Conservation (phyloP, 305 asterid species). For the Fraxinus floribunda region DNA sequence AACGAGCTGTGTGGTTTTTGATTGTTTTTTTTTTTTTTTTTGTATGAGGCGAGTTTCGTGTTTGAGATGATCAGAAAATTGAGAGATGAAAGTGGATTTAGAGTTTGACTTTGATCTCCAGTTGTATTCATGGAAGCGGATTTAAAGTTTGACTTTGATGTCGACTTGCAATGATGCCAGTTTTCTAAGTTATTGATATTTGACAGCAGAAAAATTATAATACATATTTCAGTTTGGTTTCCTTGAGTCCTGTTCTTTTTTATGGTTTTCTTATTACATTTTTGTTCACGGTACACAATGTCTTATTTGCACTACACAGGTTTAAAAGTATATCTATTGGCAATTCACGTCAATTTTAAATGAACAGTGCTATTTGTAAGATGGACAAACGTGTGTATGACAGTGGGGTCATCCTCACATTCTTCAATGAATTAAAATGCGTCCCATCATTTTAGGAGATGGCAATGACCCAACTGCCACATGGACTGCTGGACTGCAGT, state of each 20-base stretch:
- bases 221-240: neutral
- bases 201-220: neutral
- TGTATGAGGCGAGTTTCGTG: neutral
- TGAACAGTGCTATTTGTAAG: neutral
- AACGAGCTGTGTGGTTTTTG: conserved; percentile 15
- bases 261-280: neutral
- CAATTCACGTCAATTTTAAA: neutral
- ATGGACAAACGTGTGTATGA: neutral
- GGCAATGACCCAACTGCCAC: neutral
- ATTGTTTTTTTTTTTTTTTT: neutral
- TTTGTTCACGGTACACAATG: neutral
- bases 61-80: conserved; percentile 21
- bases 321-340: neutral
- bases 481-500: neutral
- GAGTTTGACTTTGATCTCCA: conserved; percentile 20
- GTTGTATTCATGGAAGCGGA: conserved; percentile 23
- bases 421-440: neutral
- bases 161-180: conserved; percentile 7
- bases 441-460: neutral
- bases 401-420: neutral
- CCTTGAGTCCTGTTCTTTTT: neutral
- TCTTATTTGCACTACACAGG: neutral
- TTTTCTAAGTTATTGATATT: neutral
- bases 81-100: conserved; percentile 28
- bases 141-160: conserved; percentile 24